phyloP scores from a whole-genome alignment of 1,284 basidiomycete species.

The Stereum hirsutum region DNA sequence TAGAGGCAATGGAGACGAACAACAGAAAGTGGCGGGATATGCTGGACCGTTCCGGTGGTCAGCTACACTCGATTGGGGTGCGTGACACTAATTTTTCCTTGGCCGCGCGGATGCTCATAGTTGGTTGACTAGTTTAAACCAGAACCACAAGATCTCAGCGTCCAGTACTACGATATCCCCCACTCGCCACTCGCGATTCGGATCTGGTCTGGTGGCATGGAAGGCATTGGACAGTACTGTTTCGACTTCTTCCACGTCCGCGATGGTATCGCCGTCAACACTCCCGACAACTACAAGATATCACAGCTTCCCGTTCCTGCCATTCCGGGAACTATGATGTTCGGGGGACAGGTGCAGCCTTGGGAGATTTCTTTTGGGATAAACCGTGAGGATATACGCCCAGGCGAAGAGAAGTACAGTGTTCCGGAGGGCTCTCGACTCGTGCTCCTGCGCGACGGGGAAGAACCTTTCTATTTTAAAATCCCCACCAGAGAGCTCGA shows the following conservation, averaged over 20 bases:
- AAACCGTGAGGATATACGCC: neutral
- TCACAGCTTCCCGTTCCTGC: neutral
- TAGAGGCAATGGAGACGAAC: neutral
- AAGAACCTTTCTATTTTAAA: neutral
- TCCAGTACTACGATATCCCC: neutral
- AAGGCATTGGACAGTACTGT: neutral
- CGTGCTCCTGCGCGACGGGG: neutral
- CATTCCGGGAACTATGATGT: neutral
- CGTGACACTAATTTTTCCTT: neutral
- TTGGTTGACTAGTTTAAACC: neutral
- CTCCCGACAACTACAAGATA: neutral
- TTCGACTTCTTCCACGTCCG: neutral
- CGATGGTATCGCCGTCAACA: neutral
- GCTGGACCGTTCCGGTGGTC: neutral
- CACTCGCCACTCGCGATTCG: neutral
- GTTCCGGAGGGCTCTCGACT: neutral
- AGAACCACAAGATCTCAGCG: neutral
- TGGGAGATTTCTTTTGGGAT: neutral
- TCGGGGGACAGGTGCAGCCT: neutral
- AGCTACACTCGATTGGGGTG: neutral
- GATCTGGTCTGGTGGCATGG: neutral
- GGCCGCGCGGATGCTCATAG: neutral
- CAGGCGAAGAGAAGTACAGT: neutral
- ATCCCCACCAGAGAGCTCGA: neutral
- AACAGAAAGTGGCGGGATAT: neutral